phyloP scores from a whole-genome alignment of 2,329 filamentous ascomycete species.

The Neophaeococcomyces aloes region DNA sequence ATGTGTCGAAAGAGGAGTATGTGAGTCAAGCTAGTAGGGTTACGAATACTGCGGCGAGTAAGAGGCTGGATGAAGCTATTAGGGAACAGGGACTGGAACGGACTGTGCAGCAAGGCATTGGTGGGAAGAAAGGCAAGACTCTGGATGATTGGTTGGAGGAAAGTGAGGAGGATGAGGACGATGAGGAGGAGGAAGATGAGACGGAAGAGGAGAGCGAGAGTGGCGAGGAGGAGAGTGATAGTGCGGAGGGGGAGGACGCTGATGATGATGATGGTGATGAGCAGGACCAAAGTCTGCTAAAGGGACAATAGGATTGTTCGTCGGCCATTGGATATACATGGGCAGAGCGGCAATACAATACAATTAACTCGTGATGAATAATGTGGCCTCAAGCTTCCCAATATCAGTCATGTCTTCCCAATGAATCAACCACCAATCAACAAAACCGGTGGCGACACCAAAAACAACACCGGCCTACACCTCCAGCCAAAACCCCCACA shows the following conservation, averaged over 20 bases:
- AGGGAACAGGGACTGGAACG: slow-evolving; percentile 30
- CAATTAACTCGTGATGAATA: no score
- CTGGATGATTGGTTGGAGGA: slow-evolving; percentile 89
- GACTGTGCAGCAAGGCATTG: slow-evolving; percentile 18
- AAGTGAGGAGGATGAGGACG: slow-evolving; percentile 50
- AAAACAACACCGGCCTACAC: no score
- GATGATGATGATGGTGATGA: slow-evolving; percentile 25
- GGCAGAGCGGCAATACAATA: no score
- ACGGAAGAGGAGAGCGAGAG: slow-evolving; percentile 40
- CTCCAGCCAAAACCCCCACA: no score
- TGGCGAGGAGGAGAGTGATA: slow-evolving; percentile 41
- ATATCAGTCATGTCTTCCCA: no score
- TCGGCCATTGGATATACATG: no score
- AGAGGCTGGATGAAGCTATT: slow-evolving; percentile 34
- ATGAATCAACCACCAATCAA: no score
- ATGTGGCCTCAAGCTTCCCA: no score
- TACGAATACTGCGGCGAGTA: slow-evolving; percentile 29
- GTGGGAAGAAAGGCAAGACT: slow-evolving; percentile 55
- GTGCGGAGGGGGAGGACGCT: slow-evolving; percentile 37
- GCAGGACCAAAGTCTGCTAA: slow-evolving; percentile 6
- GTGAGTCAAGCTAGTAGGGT: slow-evolving; percentile 27
- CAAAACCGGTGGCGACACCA: no score
- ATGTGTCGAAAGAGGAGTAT: slow-evolving; percentile 22
- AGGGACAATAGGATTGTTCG: not conserved
- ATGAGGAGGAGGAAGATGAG: slow-evolving; percentile 45